Base-by-base conservation (phyloP, 2,329 filamentous ascomycete species). In the Ceratocystis cubensis region DNA sequence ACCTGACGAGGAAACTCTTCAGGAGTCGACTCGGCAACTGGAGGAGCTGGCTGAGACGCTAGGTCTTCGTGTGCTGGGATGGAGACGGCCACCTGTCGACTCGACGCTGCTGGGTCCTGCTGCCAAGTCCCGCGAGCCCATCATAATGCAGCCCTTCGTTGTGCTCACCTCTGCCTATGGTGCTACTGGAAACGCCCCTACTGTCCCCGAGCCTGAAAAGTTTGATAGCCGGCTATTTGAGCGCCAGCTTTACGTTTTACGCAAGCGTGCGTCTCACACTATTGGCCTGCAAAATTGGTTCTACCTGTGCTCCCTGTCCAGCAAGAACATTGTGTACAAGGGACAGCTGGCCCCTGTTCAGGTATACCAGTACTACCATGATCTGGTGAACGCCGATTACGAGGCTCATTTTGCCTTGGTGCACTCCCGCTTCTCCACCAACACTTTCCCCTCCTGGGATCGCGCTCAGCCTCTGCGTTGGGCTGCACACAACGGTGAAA, bases 281-380 rank as follows among this genome's bases (percentile, higher is more conserved):
- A 94, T 96, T 75, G 92, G 93, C 68, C 83, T 96, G 66, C 91
- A 95, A 78, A 96, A 96, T 77, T 97, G 93, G 93, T 97, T 97
- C 82, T 97, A 97, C 76, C 82, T 97, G 68, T 97, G 93, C 82
- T 96, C 91, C 63, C 80, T 97, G 71, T 94, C 87, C 76, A 96
- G 96, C 85, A 92, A 92, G 79, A 97, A 97, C 80, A 97, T 97
- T 78, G 90, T 97, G 69, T 97, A 97, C 84, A 97, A 97, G 83
- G 93, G 93, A 70, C 94, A 97, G 76, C 82, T 97, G 71, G 88
- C 93, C 57, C 93, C 93, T 28, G 85, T 93, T 37, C 93, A 97
- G 80, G 93, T 97, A 64, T 97, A 97, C 79, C 88, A 95, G 75
- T 97, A 97, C 80, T 97, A 96, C 78, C 90, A 96, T 77, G 93